These are phyloP conservation scores for Alternaria sp. DNA, from an alignment of 2,329 filamentous ascomycete species.

Conservation along the genomic window DNA sequence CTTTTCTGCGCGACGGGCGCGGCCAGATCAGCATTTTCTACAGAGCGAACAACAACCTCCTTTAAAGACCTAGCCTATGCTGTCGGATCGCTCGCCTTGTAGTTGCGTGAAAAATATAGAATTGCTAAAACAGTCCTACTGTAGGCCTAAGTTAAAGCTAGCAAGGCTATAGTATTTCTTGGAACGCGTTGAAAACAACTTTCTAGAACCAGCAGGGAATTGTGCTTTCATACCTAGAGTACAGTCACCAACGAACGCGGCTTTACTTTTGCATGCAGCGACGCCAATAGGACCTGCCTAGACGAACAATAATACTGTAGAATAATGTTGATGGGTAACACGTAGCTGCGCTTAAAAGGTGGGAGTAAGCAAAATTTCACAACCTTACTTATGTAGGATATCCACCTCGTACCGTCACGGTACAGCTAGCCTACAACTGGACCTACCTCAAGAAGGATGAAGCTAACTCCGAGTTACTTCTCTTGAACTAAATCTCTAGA, in stretches of 20 bases:
- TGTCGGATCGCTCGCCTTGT: not conserved
- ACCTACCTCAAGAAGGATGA: not conserved
- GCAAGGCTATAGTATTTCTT: not conserved
- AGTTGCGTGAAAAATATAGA: not conserved
- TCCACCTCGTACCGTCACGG: not conserved
- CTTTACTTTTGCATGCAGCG: not conserved
- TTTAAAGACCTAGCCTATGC: not conserved
- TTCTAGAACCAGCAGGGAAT: not conserved
- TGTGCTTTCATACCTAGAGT: not conserved
- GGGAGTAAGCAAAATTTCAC: constrained; percentile 3
- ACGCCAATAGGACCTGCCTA: not conserved
- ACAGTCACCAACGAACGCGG: not conserved
- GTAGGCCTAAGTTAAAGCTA: not conserved
- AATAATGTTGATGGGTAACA: constrained; percentile 1
- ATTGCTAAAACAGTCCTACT: not conserved
- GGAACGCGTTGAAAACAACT: not conserved
- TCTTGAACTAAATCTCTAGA: not conserved
- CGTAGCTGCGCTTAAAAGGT: not conserved
- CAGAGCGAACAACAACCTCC: constrained; percentile 13
- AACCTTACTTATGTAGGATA: not conserved
- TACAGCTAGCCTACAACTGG: not conserved
- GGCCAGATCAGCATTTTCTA: constrained; percentile 10
- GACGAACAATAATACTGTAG: not conserved
- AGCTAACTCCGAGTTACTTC: not conserved
- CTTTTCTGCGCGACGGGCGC: not conserved